phyloP scores from a whole-genome alignment of 768 basidiomycete species.

The Lentinula detonsa region DNA sequence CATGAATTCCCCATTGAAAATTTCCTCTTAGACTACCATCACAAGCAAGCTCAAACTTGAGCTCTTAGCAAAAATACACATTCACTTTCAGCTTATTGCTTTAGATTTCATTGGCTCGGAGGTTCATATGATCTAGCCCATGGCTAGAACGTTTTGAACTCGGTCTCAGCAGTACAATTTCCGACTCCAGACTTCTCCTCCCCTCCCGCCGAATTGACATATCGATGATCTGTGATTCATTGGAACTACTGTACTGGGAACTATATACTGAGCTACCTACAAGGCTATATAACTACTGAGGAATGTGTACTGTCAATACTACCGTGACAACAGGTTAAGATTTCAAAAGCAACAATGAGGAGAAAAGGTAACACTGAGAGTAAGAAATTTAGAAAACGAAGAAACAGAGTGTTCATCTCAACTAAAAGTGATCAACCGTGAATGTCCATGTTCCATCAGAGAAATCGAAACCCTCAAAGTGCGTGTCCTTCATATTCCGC shows the following conservation, averaged over 20 bases:
- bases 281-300: too few relatives aligned
- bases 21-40: too few relatives aligned
- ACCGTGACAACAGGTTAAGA: not conserved
- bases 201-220: not conserved
- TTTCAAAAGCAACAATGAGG: too few relatives aligned
- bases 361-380: not conserved
- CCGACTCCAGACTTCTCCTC: not conserved
- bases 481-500: constrained; percentile 80
- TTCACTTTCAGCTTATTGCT: not conserved
- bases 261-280: not conserved
- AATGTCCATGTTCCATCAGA: constrained; percentile 90
- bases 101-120: not conserved
- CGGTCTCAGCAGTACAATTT: not conserved
- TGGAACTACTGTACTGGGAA: not conserved
- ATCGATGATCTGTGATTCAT: not conserved
- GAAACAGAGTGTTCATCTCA: not conserved
- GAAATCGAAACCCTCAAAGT: constrained; percentile 76
- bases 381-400: not conserved
- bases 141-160: not conserved
- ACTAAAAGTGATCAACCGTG: constrained; percentile 87
- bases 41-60: not conserved
- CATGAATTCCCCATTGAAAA: too few relatives aligned
- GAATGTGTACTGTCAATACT: not conserved
- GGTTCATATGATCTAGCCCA: not conserved
- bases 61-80: not conserved